These are phyloP conservation scores for Fusarium sublunatum DNA, from an alignment of 2,329 filamentous ascomycete genomes.

Conservation along the genomic window DNA sequence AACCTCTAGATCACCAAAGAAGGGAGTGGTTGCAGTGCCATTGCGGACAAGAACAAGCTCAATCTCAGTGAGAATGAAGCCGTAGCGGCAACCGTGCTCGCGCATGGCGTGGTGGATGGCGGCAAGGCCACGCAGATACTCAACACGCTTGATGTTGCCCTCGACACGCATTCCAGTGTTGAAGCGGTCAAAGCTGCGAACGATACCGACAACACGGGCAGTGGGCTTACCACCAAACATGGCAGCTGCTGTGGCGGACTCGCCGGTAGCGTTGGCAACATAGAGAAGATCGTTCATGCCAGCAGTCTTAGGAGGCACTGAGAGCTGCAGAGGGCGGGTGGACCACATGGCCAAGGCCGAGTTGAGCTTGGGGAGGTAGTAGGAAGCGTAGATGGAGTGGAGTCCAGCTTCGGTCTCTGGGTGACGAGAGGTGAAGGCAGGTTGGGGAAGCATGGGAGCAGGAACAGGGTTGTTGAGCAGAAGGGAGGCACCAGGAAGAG, in stretches of 20 bases:
- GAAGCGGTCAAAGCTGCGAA: slow-evolving; percentile 93
- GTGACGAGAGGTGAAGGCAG: slow-evolving; percentile 68
- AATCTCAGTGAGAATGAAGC: slow-evolving; percentile 96
- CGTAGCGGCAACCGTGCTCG: slow-evolving; percentile 91
- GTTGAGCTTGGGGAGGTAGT: slow-evolving; percentile 90
- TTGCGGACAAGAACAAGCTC: slow-evolving; percentile 91
- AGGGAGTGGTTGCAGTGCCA: slow-evolving; percentile 75
- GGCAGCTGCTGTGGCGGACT: slow-evolving; percentile 65
- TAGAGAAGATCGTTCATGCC: slow-evolving; percentile 68
- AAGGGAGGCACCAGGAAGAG: slow-evolving; percentile 76
- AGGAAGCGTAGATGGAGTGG: slow-evolving; percentile 77
- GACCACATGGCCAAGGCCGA: slow-evolving; percentile 82
- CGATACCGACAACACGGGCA: slow-evolving; percentile 80
- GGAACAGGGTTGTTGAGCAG: slow-evolving; percentile 79
- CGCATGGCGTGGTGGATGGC: slow-evolving; percentile 93
- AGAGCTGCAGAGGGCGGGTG: slow-evolving; percentile 69
- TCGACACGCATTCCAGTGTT: slow-evolving; percentile 94
- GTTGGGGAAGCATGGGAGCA: slow-evolving; percentile 68
- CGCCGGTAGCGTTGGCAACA: slow-evolving; percentile 70
- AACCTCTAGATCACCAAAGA: slow-evolving; percentile 91
- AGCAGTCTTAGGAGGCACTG: slow-evolving; percentile 53
- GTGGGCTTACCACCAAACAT: slow-evolving; percentile 61
- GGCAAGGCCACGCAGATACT: slow-evolving; percentile 87
- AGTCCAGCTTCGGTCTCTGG: slow-evolving; percentile 84
- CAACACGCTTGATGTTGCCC: slow-evolving; percentile 83